These are phyloP conservation scores for Cladosporium sp. DNA, from an alignment of 2,329 filamentous ascomycete species.

Conservation along the genomic window DNA sequence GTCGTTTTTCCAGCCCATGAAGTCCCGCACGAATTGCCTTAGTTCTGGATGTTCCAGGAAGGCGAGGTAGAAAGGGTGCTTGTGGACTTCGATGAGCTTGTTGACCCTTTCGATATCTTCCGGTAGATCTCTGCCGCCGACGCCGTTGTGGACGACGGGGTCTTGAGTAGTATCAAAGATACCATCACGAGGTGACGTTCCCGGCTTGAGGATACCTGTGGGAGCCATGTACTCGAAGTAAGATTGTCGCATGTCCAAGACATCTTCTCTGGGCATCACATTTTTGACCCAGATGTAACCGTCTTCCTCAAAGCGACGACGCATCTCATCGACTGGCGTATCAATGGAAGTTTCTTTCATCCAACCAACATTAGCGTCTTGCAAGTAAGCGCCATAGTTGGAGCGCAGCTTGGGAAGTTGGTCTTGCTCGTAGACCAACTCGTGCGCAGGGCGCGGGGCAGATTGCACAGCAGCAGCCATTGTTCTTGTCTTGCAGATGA, in stretches of 20 bases:
- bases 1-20: slow-evolving; percentile 37
- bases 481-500: not conserved
- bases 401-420: slow-evolving; percentile 26
- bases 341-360: slow-evolving; percentile 31
- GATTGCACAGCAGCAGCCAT: slow-evolving; percentile 20
- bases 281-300: slow-evolving; percentile 43
- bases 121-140: slow-evolving; percentile 26
- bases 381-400: slow-evolving; percentile 27
- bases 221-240: slow-evolving; percentile 39
- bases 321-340: slow-evolving; percentile 37
- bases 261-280: slow-evolving; percentile 40
- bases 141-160: slow-evolving; percentile 26
- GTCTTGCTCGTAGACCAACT: slow-evolving; percentile 21
- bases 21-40: slow-evolving; percentile 32
- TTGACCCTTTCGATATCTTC: slow-evolving; percentile 25
- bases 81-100: slow-evolving; percentile 32
- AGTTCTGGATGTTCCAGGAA: slow-evolving; percentile 36
- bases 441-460: slow-evolving; percentile 22
- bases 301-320: slow-evolving; percentile 35
- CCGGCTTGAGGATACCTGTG: slow-evolving; percentile 38
- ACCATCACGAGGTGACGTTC: slow-evolving; percentile 36
- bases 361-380: slow-evolving; percentile 27
- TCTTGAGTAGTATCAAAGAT: slow-evolving; percentile 38
- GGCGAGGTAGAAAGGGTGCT: slow-evolving; percentile 28
- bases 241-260: slow-evolving; percentile 36